Conservation (phyloP, 2,329 filamentous ascomycete genomes). For the Blastomyces parvus region DNA sequence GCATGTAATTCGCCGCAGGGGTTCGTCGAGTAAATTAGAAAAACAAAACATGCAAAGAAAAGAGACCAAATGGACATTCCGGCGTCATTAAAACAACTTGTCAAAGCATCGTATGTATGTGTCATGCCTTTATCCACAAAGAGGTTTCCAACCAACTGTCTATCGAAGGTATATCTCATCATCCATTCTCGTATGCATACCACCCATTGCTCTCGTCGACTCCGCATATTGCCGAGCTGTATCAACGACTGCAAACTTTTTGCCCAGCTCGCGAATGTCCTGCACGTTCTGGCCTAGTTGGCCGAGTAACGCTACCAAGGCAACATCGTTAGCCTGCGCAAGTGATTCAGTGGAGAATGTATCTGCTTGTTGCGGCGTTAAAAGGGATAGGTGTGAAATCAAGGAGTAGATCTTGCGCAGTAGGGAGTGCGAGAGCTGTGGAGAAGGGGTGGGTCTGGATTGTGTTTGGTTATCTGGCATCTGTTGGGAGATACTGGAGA, state of each 20-base stretch:
- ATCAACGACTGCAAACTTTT: slow-evolving; percentile 59
- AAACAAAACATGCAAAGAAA: neutral
- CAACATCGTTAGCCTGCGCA: slow-evolving; percentile 74
- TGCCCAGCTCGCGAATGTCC: slow-evolving; percentile 62
- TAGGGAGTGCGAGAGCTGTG: slow-evolving; percentile 52
- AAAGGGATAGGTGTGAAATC: slow-evolving; percentile 69
- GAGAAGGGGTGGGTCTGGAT: slow-evolving; percentile 24
- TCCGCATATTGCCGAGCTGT: slow-evolving; percentile 18
- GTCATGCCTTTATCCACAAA: neutral
- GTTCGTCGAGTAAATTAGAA: neutral
- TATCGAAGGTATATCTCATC: slow-evolving; percentile 21
- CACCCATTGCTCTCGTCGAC: slow-evolving; percentile 19
- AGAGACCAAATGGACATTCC: neutral
- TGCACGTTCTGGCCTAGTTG: slow-evolving; percentile 63
- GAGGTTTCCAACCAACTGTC: neutral
- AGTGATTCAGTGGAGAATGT: slow-evolving; percentile 62
- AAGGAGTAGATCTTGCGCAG: slow-evolving; percentile 83
- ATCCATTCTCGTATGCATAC: slow-evolving; percentile 20
- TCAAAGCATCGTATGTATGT: neutral
- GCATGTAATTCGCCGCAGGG: neutral
- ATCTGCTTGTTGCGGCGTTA: slow-evolving; percentile 59
- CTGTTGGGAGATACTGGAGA: slow-evolving; percentile 52
- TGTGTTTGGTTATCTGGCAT: slow-evolving; percentile 30
- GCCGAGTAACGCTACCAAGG: slow-evolving; percentile 65
- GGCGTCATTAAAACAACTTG: neutral